Evolutionary conservation across 495 filamentous ascomycete genomes (phyloP), one percentile per base, ranked within the genome.

Genomic region (Daldinia bambusicola): DNA sequence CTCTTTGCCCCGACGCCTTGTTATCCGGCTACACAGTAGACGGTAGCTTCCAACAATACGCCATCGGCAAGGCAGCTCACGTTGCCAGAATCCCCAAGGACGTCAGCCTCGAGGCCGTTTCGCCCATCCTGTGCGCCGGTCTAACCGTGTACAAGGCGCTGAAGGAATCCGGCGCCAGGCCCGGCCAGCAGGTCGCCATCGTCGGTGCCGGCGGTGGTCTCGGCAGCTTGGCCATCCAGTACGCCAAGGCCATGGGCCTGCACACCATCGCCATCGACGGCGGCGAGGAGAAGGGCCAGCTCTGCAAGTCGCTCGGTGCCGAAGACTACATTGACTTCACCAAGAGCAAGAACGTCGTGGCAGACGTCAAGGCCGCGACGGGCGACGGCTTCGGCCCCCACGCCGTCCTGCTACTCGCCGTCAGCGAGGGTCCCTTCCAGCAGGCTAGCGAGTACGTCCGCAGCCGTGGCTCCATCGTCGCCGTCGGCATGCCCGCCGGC

Each of bases 121-220:
- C 94, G 2, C 93, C 93, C 22, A 88, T 96, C 52, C 86, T 97
- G 12, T 95, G 92, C 76, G 93, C 92, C 60, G 93, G 93, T 77
- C 89, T 97, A 76, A 97, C 94, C 20, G 93, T 95, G 70, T 97
- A 97, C 84, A 97, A 96, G 81, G 94, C 92, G 13, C 77, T 97
- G 55, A 97, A 97, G 82, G 92, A 95, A 78, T 92, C 91, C 2
- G 88, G 88, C 10, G 89, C 83, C 0, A 81, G 86, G 2, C 88
- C 93, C 0, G 94, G 94, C 36, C 87, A 96, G 79, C 90, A 85
- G 20, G 89, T 97, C 10, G 93, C 92, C 68, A 91, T 97, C 69
- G 93, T 95, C 56, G 94, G 94, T 66, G 94, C 93, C 13, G 94
- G 93, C 26, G 94, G 94, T 76, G 94, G 94, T 16, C 84, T 97